Evolutionary conservation across 352 stramenopile genomes (phyloP), one percentile per base, ranked within the genome.

Genomic region (Globisporangium okanoganense): DNA sequence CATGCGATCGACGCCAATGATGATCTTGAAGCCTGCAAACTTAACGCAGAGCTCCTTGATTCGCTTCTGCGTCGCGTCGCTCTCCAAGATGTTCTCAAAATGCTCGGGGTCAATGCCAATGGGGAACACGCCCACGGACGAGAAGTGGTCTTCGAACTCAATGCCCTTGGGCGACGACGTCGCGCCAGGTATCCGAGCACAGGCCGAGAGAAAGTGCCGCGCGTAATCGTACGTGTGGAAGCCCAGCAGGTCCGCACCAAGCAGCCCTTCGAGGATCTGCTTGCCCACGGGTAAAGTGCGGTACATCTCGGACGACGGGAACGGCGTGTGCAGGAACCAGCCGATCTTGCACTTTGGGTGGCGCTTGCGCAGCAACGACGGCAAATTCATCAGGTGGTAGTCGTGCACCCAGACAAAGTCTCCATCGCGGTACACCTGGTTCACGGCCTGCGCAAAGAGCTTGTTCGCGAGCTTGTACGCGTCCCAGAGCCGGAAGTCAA

Each of bases 151-250:
- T 88, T 60, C 86, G 75, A 57, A 63, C 18, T 56, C 57, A 13
- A 96, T 78, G 20, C 87, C 87, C 31, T 90, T 87, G 61, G 86
- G 79, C 8, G 82, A 86, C 25, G 68, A 88, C 36, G 88, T 74
- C 18, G 88, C 76, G 2, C 75, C 82, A 8, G 88, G 55, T 27
- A 96, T 66, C 8, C 85, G 82, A 50, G 85, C 79, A 60, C 85
- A 95, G 0, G 85, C 88, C 47, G 86, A 90, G 1, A 95, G 64
- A 50, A 95, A 96, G 61, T 95, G 87, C 12, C 87, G 85, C 53
- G 90, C 86, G 52, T 95, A 94, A 69, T 95, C 88, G 50, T 94
- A 96, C 25, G 87, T 92, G 65, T 96, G 87, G 66, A 96, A 96
- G 0, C 78, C 85, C 7, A 95, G 64, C 8, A 96, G 71, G 63